Evolutionary conservation across 345 rosid species (phyloP), one percentile per base, ranked within the genome.

Genomic region (Citrus trifoliata): DNA sequence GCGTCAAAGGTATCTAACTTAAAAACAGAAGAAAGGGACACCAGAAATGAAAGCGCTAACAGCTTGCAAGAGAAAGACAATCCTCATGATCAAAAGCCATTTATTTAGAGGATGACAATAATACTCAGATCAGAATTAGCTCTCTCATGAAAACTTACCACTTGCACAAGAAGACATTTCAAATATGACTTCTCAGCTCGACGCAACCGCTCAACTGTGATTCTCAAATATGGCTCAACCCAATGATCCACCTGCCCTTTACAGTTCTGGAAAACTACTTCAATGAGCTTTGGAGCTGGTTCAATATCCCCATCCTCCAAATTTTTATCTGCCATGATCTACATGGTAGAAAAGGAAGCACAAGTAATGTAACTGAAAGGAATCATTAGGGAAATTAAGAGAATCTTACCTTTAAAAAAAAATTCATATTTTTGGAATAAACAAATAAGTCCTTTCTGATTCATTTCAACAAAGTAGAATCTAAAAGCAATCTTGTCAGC

Each of bases 181-280:
- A 97, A 85, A 82, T 88, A 87, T 65, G 97, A 84, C 79, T 88
- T 90, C 80, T 92, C 93, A n/a, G 97, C 85, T 75, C 91, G 89
- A 51, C 86, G 92, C 82, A 97, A 87, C 72, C 97, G 88, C 78
- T 93, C 96, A 80, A 94, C 84, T 7, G 97, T 91, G 70, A 97
- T 85, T 81, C 93, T 90, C 70, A 97, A 82, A 86, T 92, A 97
- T 83, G 99, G 98, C 80, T 97, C 99, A 80, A 91, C 88, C 98
- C 97, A 97, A 5, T 88, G 98, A 88, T 97, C 99, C 84, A 97
- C 98, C 83, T 93, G 98, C 68, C 98, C 99, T 86, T 86, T 92
- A 85, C 98, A 93, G 81, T 97, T 94, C 88, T 97, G 99, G 79
- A 97, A 92, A 83, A 97, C 91, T 69, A 97, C 98, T 84, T 94